Evolutionary conservation across 192 early-diverging fungal species (phyloP), one percentile per base, ranked within the genome.

Genomic region (Umbelopsis isabellina): DNA sequence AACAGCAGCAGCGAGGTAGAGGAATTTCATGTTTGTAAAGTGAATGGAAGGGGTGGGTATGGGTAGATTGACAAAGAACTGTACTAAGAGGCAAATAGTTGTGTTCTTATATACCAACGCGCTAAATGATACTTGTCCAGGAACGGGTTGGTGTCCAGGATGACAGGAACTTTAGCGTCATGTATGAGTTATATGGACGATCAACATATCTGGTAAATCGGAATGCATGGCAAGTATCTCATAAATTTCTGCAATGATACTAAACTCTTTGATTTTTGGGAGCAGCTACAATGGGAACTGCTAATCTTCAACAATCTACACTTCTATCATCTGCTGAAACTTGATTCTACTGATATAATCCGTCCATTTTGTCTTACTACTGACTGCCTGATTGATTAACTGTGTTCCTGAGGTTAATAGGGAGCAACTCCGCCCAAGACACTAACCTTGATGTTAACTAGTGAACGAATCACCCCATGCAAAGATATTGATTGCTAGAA

Each of bases 1-100:
- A 41, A 73, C 45, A 45, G 68, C 55, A 61, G 55, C 72, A 27
- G 76, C 68, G 64, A 72, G 25, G 58, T 66, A 22, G 49, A 68
- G 35, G 50, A 78, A 78, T 49, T 78, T 78, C 76, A 78, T 78
- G 51, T 41, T 78, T 69, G 65, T 18, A 41, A 51, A 70, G 33
- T 27, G 49, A 70, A 51, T 53, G 61, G 67, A 53, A 70, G 35
- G 72, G 71, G 72, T 18, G 37, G 37, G 37, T 41, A 41, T 61
- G 55, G 30, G 55, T 61, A 35, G 12, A 2, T 35, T 61, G 55
- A 35, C 30, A 35, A 16, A 27, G 55, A 51, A 12, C 27, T 5
- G 25, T 35, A 16, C 11, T 18, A 8, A 12, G 10, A 18, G 37
- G 55, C 37, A 41, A 6, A 11, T 37, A 1, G 15, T 27, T 30